phyloP scores from a whole-genome alignment of 306 rosid species.

The Gynostemma pentaphyllum region DNA sequence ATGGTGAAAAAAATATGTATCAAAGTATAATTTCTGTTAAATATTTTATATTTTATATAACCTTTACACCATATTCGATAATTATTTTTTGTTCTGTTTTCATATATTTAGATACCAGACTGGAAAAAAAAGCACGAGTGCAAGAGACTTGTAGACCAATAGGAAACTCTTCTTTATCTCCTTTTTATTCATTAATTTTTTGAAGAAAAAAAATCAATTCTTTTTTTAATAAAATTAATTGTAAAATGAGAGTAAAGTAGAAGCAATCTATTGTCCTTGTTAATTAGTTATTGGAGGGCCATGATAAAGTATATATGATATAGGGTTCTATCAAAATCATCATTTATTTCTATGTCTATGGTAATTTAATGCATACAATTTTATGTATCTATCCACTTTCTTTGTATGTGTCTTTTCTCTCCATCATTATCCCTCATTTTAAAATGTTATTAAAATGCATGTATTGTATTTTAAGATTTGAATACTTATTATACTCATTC shows the following conservation, averaged over 20 bases:
- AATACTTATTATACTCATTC: neutral
- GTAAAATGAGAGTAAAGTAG: slow-evolving; percentile 5
- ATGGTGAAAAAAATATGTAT: no score
- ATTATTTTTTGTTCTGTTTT: neutral
- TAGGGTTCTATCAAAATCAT: slow-evolving; percentile 4
- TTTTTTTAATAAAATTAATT: neutral
- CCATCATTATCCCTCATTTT: neutral
- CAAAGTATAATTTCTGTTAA: neutral
- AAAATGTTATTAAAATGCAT: neutral
- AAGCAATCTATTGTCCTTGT: slow-evolving; percentile 11
- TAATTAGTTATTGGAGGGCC: slow-evolving; percentile 10
- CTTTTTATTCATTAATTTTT: neutral
- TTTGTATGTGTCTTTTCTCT: no score
- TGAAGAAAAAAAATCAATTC: neutral
- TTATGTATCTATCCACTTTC: no score
- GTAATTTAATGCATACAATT: neutral
- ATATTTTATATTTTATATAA: neutral
- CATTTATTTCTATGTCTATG: neutral
- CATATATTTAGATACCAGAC: neutral
- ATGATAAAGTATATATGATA: neutral
- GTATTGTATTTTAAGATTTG: neutral
- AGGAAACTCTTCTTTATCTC: neutral
- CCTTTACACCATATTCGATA: neutral
- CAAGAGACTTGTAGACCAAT: neutral
- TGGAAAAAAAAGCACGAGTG: neutral